Evolutionary conservation across 495 filamentous ascomycete species (phyloP).

Genomic region (Amniculicola lignicola): DNA sequence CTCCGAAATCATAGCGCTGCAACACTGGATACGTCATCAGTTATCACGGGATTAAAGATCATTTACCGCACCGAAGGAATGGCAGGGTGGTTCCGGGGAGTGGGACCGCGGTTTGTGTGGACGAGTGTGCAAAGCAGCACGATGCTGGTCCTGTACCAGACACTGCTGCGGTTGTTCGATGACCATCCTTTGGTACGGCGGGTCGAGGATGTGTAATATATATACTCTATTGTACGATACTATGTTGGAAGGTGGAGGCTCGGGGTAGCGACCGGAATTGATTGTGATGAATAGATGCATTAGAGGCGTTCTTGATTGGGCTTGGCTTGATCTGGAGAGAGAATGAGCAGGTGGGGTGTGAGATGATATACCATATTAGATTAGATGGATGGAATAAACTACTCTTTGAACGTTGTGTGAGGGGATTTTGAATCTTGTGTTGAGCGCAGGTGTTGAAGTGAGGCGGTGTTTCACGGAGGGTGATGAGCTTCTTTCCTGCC

Average conservation of each 20-base stretch:
- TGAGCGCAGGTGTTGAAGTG: too few species aligned
- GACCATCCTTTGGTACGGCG: constrained; percentile 38
- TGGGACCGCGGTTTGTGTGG: constrained; percentile 93
- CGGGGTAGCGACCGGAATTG: too few species aligned
- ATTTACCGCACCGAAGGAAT: constrained; percentile 89
- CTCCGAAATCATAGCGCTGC: constrained; percentile 69
- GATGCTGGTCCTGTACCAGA: constrained; percentile 96
- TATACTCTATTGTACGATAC: not conserved
- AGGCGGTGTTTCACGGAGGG: too few species aligned
- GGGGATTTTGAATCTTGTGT: too few species aligned
- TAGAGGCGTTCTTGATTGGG: not conserved
- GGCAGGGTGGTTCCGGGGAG: constrained; percentile 88
- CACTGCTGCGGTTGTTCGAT: constrained; percentile 73
- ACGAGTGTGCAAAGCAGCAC: constrained; percentile 95
- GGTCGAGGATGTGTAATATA: constrained; percentile 4
- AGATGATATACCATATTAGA: too few species aligned
- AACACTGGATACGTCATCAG: constrained; percentile 80
- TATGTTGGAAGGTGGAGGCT: too few species aligned
- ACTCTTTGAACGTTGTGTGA: too few species aligned
- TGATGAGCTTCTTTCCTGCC: too few species aligned
- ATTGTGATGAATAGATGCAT: constrained; percentile 9
- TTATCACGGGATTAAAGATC: constrained; percentile 76
- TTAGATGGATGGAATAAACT: too few species aligned
- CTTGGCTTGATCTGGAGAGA: too few species aligned
- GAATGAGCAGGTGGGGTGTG: too few species aligned